These are phyloP conservation scores for Tagetes patula DNA, from an alignment of 129 eudicot genomes.

Conservation along the genomic window DNA sequence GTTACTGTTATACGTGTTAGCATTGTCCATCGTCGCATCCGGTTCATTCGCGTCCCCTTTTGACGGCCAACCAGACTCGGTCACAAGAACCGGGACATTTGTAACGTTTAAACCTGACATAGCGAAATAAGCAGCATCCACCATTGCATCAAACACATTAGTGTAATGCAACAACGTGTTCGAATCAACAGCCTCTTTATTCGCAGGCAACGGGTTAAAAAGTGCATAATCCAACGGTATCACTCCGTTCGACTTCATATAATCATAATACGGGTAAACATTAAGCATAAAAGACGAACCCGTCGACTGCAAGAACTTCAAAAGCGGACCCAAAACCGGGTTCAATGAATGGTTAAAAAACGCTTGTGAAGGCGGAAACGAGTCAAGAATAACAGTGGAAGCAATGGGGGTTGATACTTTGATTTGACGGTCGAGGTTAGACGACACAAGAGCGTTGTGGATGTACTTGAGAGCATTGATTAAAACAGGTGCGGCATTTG, in stretches of 20 bases:
- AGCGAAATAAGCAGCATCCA: conserved; percentile 94
- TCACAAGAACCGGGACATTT: conserved; percentile 70
- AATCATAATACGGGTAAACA: conserved; percentile 76
- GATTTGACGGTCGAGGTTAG: conserved; percentile 66
- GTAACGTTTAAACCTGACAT: conserved; percentile 77
- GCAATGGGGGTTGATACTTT: conserved; percentile 84
- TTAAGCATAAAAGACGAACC: conserved; percentile 73
- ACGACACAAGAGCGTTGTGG: conserved; percentile 82
- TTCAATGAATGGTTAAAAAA: conserved; percentile 76
- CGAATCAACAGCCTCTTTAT: conserved; percentile 87
- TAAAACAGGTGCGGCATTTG: conserved; percentile 66
- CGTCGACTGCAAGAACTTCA: conserved; percentile 69
- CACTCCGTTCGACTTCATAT: conserved; percentile 72
- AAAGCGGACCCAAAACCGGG: conserved; percentile 59
- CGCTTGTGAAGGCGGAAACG: conserved; percentile 93
- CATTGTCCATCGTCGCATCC: conserved; percentile 78
- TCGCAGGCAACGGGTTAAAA: conserved; percentile 74
- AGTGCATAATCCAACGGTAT: conserved; percentile 90
- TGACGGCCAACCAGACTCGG: conserved; percentile 95
- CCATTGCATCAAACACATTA: conserved; percentile 81
- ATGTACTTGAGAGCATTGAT: conserved; percentile 68
- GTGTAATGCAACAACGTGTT: conserved; percentile 79
- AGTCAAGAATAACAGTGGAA: conserved; percentile 71
- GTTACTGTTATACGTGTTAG: conserved; percentile 88
- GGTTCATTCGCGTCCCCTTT: conserved; percentile 82